phyloP scores from a whole-genome alignment of 208 protist genomes.

The Wallacemonas sp. region DNA sequence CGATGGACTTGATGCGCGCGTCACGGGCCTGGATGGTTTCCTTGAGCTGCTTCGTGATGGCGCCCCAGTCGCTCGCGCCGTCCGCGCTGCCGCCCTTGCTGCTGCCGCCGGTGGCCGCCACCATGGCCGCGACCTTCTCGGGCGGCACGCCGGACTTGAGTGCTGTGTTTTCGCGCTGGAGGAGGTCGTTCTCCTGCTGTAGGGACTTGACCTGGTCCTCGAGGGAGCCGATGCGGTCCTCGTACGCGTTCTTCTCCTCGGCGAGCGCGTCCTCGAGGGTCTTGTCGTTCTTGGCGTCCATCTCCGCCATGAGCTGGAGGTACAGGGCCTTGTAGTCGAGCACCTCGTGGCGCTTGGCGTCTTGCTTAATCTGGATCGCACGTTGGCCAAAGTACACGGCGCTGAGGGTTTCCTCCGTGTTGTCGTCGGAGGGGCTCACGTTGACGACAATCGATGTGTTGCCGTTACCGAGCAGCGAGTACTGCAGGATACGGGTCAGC shows the following conservation, averaged over 20 bases:
- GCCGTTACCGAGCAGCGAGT: slow-evolving; percentile 90
- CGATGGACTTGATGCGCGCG: slow-evolving; percentile 46
- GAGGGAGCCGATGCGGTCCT: slow-evolving; percentile 64
- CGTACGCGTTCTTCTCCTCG: slow-evolving; percentile 77
- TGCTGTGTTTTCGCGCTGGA: slow-evolving; percentile 50
- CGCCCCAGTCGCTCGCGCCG: slow-evolving; percentile 34
- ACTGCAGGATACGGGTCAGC: slow-evolving; percentile 94
- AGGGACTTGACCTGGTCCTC: slow-evolving; percentile 68
- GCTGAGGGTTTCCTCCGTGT: slow-evolving; percentile 87
- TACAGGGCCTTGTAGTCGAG: slow-evolving; percentile 92
- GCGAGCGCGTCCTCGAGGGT: slow-evolving; percentile 64
- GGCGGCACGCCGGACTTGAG: slow-evolving; percentile 38
- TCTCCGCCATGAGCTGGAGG: slow-evolving; percentile 83
- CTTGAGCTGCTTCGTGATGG: slow-evolving; percentile 51
- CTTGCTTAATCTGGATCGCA: slow-evolving; percentile 93
- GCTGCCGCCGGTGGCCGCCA: slow-evolving; percentile 9
- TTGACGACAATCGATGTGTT: slow-evolving; percentile 92
- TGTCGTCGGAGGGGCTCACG: slow-evolving; percentile 83
- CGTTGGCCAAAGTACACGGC: slow-evolving; percentile 92
- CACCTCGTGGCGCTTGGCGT: slow-evolving; percentile 90
- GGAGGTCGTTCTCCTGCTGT: slow-evolving; percentile 61
- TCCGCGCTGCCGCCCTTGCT: neutral
- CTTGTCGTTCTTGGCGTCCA: slow-evolving; percentile 87
- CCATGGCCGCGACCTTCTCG: slow-evolving; percentile 31
- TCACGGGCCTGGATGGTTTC: slow-evolving; percentile 51